Evolutionary conservation across 2,329 filamentous ascomycete species (phyloP), one percentile per base, ranked within the genome.

Genomic region (Epichloe gansuensis): DNA sequence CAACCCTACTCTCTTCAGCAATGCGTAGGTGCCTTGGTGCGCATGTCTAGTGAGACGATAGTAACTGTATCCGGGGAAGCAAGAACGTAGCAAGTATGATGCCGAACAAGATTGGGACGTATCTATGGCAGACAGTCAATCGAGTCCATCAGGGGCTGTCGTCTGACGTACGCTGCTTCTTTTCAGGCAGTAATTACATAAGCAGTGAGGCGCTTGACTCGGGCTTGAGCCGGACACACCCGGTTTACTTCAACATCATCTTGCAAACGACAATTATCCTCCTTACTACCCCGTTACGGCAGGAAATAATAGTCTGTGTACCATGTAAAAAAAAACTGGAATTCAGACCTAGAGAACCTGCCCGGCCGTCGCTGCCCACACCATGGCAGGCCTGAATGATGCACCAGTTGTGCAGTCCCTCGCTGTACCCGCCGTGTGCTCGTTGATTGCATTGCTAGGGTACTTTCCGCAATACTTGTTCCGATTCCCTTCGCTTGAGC

Each of bases 391-490:
- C 67, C 57, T 72, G 63, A 64, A 65, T 60, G 64, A 69, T 55
- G 66, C 70, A 62, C 65, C 69, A 52, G 60, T 71, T 44, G 61
- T 81, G 55, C 74, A 77, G 61, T 66, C 68, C 48, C 71, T 89
- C 50, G 83, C 85, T 54, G 78, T 90, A n/a, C 85, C 85, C 13
- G 77, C 74, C 54, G 85, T 86, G 45, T 81, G 81, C 57, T 52
- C 74, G 7, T 70, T 91, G 13, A 85, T 91, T 54, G 63, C 70
- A 51, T 87, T 89, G 63, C 76, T 91, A 3, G 79, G 81, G 55
- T 88, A 85, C 70, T 77, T 79, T 48, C 85, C 87, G 4, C 88
- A 91, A 68, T 77, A 75, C 63, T 73, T 91, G 46, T 86, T 91
- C 65, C 67, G 76, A 58, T 69, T 78, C 55, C 63, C 64, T 37